Evolutionary conservation across 306 rosid species (phyloP).

Genomic region (Castanea mollissima): DNA sequence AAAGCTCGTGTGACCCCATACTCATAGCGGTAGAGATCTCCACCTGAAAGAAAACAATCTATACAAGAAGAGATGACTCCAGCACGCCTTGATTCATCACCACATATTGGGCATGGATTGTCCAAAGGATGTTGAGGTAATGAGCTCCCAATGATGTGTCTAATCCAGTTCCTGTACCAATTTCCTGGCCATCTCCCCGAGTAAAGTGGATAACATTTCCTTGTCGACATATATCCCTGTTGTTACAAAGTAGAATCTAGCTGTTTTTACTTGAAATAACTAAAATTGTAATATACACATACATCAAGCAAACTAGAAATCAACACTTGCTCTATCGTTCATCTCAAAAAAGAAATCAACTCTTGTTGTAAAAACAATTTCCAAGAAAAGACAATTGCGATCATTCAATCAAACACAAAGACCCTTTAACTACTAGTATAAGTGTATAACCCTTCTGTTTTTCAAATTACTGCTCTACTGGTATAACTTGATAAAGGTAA

Average conservation of each 20-base stretch:
- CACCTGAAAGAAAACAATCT: constrained; percentile 60
- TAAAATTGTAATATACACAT: no score
- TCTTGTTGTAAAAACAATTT: no score
- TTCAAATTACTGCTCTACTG: no score
- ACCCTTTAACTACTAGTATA: no score
- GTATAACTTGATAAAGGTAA: no score
- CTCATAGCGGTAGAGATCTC: constrained; percentile 51
- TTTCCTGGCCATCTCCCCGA: constrained; percentile 42
- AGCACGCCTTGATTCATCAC: constrained; percentile 21
- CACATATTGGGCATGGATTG: constrained; percentile 54
- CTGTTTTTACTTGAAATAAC: no score
- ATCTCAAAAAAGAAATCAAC: no score
- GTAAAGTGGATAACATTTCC: constrained; percentile 76
- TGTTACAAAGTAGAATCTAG: not conserved
- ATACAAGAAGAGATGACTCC: constrained; percentile 67
- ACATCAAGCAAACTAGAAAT: no score
- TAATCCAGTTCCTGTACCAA: constrained; percentile 36
- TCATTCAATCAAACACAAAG: no score
- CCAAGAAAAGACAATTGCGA: no score
- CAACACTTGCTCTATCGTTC: no score
- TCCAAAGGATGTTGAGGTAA: constrained; percentile 18
- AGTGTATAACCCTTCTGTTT: no score
- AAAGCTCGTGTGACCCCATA: constrained; percentile 40
- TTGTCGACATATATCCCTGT: constrained; percentile 69
- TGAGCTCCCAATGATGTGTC: constrained; percentile 41